phyloP scores from a whole-genome alignment of 2,329 filamentous ascomycete genomes.

The Colletotrichum lindemuthianum region DNA sequence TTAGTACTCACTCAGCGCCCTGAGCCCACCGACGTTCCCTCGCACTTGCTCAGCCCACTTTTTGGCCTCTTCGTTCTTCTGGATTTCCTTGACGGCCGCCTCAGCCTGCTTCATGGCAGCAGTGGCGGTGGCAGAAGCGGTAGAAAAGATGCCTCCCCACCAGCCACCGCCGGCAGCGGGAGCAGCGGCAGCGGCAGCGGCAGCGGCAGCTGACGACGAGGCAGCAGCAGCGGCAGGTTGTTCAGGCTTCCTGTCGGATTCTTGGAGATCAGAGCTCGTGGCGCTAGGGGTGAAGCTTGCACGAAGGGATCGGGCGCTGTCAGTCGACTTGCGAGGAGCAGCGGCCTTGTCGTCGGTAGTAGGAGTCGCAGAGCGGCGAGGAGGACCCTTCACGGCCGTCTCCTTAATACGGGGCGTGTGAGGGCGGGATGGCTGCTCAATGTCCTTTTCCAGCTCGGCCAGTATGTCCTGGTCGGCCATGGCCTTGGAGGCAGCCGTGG shows the following conservation, averaged over 20 bases:
- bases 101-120: slow-evolving; percentile 94
- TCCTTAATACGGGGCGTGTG: slow-evolving; percentile 81
- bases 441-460: slow-evolving; percentile 80
- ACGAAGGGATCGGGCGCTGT: slow-evolving; percentile 78
- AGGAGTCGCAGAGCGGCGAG: slow-evolving; percentile 62
- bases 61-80: slow-evolving; percentile 95
- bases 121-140: slow-evolving; percentile 82
- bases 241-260: slow-evolving; percentile 64
- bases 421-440: slow-evolving; percentile 75
- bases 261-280: slow-evolving; percentile 69
- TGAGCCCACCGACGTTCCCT: slow-evolving; percentile 84
- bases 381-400: slow-evolving; percentile 54
- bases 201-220: slow-evolving; percentile 59
- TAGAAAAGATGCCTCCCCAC: slow-evolving; percentile 89
- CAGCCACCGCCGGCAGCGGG: slow-evolving; percentile 72
- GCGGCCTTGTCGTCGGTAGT: slow-evolving; percentile 72
- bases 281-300: slow-evolving; percentile 77
- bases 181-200: slow-evolving; percentile 40
- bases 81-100: slow-evolving; percentile 91
- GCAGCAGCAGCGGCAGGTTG: slow-evolving; percentile 45
- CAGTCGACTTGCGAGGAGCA: slow-evolving; percentile 75
- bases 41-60: slow-evolving; percentile 95
- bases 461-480: slow-evolving; percentile 77
- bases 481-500: slow-evolving; percentile 60
- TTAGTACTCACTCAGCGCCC: slow-evolving; percentile 72